Evolutionary conservation across 257 asterid species (phyloP).

Genomic region (Solanum sejunctum): DNA sequence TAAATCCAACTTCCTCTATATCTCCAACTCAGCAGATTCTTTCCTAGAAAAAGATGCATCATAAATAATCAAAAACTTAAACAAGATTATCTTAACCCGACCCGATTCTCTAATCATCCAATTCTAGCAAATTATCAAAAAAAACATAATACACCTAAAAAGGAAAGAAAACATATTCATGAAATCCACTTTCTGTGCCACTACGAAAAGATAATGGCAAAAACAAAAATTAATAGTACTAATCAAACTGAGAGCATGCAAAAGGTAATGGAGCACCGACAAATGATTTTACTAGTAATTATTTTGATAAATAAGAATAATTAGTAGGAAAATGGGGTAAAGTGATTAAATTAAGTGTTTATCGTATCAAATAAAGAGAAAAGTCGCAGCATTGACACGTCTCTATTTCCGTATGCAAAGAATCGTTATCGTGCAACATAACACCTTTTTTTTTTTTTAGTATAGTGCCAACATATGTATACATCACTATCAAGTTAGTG

Average conservation of each 20-base stretch:
- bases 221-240: neutral
- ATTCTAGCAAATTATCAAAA: neutral
- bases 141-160: neutral
- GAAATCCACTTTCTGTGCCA: neutral
- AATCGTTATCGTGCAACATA: constrained; percentile 41
- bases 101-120: neutral
- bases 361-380: neutral
- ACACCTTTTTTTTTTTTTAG: neutral
- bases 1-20: constrained; percentile 49
- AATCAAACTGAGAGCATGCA: neutral
- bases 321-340: neutral
- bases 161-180: neutral
- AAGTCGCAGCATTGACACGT: constrained; percentile 24
- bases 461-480: neutral
- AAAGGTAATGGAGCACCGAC: neutral
- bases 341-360: neutral
- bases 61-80: constrained; percentile 15
- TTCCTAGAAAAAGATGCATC: constrained; percentile 30
- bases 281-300: neutral
- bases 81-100: constrained; percentile 8
- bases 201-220: neutral
- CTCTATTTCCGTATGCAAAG: constrained; percentile 46
- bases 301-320: neutral
- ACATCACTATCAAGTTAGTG: constrained; percentile 12
- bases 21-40: constrained; percentile 70